A percentile compares a stretch with the other conserved stretches of the same genome.
Conservation (phyloP, 2,329 filamentous ascomycete species). For the Arthrobotrys sphaeroides region DNA sequence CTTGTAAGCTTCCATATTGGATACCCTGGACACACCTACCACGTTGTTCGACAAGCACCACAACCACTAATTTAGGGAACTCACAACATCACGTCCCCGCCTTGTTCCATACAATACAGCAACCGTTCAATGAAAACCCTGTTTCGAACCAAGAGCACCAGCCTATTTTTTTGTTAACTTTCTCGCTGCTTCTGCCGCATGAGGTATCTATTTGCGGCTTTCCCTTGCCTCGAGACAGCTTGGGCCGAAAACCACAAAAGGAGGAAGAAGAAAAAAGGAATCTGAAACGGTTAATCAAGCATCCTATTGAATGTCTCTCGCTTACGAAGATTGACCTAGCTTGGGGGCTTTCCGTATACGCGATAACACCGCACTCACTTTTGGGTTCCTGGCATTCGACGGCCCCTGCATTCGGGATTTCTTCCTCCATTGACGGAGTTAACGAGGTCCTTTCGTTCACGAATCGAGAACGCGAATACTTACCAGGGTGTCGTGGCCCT, state of each 20-base stretch:
- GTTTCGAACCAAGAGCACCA: conserved; percentile 10
- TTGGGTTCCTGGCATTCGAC: neutral
- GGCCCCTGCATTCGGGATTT: neutral
- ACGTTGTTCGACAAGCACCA: conserved; percentile 30
- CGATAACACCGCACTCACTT: neutral
- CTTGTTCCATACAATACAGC: conserved; percentile 15
- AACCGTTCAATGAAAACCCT: neutral
- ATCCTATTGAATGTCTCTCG: conserved; percentile 4
- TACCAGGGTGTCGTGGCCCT: neutral
- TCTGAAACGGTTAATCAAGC: conserved; percentile 17
- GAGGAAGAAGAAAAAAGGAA: conserved; percentile 1
- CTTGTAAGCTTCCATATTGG: conserved; percentile 25
- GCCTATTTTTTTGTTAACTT: conserved; percentile 11
- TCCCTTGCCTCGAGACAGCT: neutral
- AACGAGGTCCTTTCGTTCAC: neutral
- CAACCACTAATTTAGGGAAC: conserved; percentile 38
- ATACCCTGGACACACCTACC: conserved; percentile 20
- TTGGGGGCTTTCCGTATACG: neutral
- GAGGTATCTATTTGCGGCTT: conserved; percentile 18
- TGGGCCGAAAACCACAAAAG: neutral
- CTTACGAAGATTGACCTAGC: neutral
- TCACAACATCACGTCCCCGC: conserved; percentile 1
- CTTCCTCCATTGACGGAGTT: conserved; percentile 5
- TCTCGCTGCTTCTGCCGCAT: conserved; percentile 29
- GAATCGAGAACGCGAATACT: neutral